Conservation (phyloP, 1,284 basidiomycete genomes). For the Apiotrichum brassicae region DNA sequence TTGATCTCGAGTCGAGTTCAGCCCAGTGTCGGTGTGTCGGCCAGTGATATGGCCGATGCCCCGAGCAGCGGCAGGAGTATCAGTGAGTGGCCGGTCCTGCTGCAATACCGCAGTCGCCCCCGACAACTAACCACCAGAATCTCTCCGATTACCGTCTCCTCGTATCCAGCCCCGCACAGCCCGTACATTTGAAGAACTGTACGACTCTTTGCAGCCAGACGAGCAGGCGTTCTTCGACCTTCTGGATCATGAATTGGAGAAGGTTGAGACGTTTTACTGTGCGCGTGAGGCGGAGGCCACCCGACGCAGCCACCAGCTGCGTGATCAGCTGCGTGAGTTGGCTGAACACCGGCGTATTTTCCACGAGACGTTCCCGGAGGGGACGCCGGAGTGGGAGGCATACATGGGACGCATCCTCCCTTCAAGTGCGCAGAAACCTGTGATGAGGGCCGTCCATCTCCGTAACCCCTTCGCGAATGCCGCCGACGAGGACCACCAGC, state of each 20-base stretch:
- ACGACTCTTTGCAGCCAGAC: conserved; percentile 46
- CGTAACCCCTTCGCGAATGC: conserved; percentile 17
- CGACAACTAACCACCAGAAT: conserved; percentile 18
- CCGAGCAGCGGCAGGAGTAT: conserved; percentile 9
- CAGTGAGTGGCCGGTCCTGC: conserved; percentile 12
- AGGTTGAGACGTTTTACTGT: conserved; percentile 76
- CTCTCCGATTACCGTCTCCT: conserved; percentile 32
- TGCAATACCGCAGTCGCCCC: conserved; percentile 8
- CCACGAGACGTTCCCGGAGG: conserved; percentile 52
- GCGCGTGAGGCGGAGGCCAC: conserved; percentile 65
- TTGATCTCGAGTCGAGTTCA: conserved; percentile 2
- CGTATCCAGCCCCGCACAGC: conserved; percentile 18
- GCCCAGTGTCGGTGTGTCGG: conserved; percentile 8
- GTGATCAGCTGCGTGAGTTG: conserved; percentile 68
- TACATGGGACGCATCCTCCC: conserved; percentile 29
- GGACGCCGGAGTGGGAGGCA: conserved; percentile 39
- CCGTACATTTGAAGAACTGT: conserved; percentile 37
- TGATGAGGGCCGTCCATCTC: conserved; percentile 16
- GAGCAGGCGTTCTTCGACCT: conserved; percentile 67
- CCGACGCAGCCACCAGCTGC: conserved; percentile 53
- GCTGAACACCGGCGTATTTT: conserved; percentile 62
- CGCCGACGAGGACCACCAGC: background rate
- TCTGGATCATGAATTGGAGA: conserved; percentile 67
- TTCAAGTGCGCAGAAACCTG: background rate
- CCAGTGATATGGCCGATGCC: conserved; percentile 3